Evolutionary conservation across 2,329 filamentous ascomycete genomes (phyloP), one percentile per base, ranked within the genome.

Genomic region (Neonectria hederae): DNA sequence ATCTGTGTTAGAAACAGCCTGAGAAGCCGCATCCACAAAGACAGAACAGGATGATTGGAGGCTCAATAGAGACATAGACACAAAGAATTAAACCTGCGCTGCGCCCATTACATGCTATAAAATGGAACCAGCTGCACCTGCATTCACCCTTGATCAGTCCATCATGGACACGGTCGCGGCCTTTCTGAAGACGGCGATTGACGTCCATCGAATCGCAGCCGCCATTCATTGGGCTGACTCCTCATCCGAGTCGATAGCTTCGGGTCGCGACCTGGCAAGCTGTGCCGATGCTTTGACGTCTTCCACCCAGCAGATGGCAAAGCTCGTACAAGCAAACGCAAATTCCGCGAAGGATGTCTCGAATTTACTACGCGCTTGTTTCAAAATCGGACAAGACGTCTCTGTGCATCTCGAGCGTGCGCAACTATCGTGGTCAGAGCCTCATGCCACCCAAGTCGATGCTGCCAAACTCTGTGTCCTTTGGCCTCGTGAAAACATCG

Each of bases 71-170:
- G 14, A 17, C 4, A 24, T 30, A 46, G 22, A 57, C 40, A 48
- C 48, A 63, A 40, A 19, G 56, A 66, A 67, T 62, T 62, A 32
- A 65, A 19, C 53, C 42, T 13, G 53, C 70, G 55, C 69, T 67
- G 67, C 38, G 35, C 28, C 65, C 68, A 71, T 75, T 75, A 76
- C 66, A 76, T 74, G 74, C 61, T 75, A 75, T 76, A 76, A 75
- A 75, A 76, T 77, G 75, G 72, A 68, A 30, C 63, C 68, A 69
- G 70, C 58, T 63, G 54, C 63, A 38, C 17, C 58, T 7, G 28
- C 40, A 13, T 35, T 49, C 26, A 24, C 42, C n/a, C 28, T 30
- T 49, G 63, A 56, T 42, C 51, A 35, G 43, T 28, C 61, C 24
- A 19, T 43, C 14, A 54, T 52, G 8, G 65, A 66, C 45, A 48